Percentiles rank a stretch among this genome's conserved stretches.
phyloP scores from a whole-genome alignment of 306 rosid species.

The Clitoria ternatea region DNA sequence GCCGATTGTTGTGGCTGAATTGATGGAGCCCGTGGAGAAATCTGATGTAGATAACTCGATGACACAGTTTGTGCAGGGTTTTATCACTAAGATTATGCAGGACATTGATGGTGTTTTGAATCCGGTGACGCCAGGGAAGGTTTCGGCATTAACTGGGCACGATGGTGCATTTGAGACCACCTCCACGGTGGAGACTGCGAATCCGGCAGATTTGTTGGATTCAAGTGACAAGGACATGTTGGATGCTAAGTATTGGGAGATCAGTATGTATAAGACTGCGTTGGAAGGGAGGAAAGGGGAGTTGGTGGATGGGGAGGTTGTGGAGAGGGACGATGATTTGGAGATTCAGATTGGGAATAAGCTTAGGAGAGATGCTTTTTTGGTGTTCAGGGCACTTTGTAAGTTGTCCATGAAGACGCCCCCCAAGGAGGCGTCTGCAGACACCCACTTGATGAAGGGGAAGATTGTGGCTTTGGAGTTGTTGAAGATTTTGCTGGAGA shows the following conservation, averaged over 20 bases:
- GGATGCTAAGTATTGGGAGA: constrained; percentile 99
- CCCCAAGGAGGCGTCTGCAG: constrained; percentile 84
- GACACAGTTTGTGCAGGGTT: constrained; percentile 94
- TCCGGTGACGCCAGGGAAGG: constrained; percentile 53
- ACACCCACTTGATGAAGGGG: constrained; percentile 94
- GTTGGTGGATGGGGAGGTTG: constrained; percentile 77
- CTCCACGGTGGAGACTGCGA: constrained; percentile 70
- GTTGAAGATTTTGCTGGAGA: constrained; percentile 95
- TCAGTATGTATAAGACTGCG: constrained; percentile 97
- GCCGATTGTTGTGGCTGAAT: constrained; percentile 96
- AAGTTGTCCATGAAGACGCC: constrained; percentile 98
- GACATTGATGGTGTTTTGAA: constrained; percentile 94
- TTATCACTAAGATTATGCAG: constrained; percentile 83
- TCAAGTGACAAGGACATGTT: constrained; percentile 97
- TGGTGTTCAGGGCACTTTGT: constrained; percentile 97
- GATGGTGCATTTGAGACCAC: constrained; percentile 98
- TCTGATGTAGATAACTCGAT: constrained; percentile 69
- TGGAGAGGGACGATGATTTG: constrained; percentile 93
- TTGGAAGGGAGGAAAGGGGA: constrained; percentile 96
- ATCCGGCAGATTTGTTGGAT: constrained; percentile 94
- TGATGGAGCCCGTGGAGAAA: constrained; percentile 90
- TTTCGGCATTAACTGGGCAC: constrained; percentile 51
- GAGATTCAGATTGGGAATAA: constrained; percentile 99
- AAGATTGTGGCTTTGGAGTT: constrained; percentile 95
- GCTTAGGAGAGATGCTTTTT: constrained; percentile 89